A percentile compares a stretch with the other conserved stretches of the same genome.
Evolutionary conservation across 2,329 filamentous ascomycete genomes (phyloP).

Genomic region (Penicillium sp.): DNA sequence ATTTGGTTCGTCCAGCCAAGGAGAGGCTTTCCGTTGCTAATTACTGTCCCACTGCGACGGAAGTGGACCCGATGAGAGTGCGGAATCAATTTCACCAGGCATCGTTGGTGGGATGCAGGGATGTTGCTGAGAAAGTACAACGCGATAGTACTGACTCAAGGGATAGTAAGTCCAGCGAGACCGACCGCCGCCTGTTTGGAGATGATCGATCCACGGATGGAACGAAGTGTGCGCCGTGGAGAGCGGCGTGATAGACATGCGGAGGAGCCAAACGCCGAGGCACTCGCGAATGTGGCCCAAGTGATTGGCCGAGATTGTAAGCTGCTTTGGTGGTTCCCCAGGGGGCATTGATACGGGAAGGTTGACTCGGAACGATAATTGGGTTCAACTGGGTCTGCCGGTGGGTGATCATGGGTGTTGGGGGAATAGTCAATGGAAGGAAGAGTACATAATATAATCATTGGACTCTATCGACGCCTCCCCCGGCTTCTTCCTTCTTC

Average conservation of each 20-base stretch:
- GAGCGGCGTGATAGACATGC: constrained; percentile 9
- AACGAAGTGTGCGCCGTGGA: not conserved
- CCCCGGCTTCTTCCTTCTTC: constrained; percentile 18
- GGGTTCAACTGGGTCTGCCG: too few relatives aligned
- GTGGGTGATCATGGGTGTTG: not conserved
- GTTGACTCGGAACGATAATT: not conserved
- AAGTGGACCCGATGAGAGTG: constrained; percentile 9
- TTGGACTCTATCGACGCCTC: constrained; percentile 2
- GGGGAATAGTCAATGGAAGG: not conserved
- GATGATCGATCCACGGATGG: not conserved
- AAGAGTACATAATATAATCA: not conserved
- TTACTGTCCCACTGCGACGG: constrained; percentile 10
- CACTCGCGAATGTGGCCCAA: constrained; percentile 14
- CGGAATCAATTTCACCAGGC: not conserved
- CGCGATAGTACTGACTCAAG: not conserved
- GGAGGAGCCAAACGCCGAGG: constrained; percentile 19
- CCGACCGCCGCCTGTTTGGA: too few relatives aligned
- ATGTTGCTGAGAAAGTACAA: too few relatives aligned
- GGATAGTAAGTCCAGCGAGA: not conserved
- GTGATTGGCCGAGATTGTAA: constrained; percentile 21
- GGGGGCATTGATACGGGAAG: not conserved
- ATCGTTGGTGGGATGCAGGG: not conserved
- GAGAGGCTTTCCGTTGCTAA: constrained; percentile 30
- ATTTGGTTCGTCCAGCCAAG: constrained; percentile 21
- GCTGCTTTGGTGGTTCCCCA: constrained; percentile 9